Percentiles rank a stretch among this genome's conserved stretches.
These are phyloP conservation scores for Nakataea oryzae DNA, from an alignment of 2,329 filamentous ascomycete species.

Conservation along the genomic window DNA sequence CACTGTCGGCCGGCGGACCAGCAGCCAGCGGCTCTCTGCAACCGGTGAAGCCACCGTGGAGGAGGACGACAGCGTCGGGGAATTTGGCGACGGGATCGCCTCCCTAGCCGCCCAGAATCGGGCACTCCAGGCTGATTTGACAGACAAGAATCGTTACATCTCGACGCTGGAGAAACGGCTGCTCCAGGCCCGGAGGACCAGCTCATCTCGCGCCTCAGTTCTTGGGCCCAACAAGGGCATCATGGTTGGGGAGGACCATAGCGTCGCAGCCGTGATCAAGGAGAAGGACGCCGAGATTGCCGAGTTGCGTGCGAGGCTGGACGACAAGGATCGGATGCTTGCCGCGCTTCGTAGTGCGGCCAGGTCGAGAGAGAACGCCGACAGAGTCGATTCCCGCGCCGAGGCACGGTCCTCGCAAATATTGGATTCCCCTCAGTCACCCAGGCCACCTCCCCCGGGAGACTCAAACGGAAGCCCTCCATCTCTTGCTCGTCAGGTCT, in stretches of 20 bases:
- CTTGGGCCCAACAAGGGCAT: conserved; percentile 48
- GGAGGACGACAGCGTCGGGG: conserved; percentile 63
- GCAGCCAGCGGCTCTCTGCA: conserved; percentile 30
- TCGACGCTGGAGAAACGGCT: conserved; percentile 85
- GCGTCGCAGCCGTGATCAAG: conserved; percentile 59
- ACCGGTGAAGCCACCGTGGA: conserved; percentile 31
- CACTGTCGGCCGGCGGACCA: conserved; percentile 45
- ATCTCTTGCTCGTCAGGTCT: conserved; percentile 16
- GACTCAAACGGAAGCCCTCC: conserved; percentile 13
- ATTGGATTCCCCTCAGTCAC: conserved; percentile 13
- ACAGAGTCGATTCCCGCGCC: conserved; percentile 30
- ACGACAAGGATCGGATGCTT: conserved; percentile 94
- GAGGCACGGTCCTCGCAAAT: conserved; percentile 22
- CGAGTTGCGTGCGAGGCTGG: conserved; percentile 76
- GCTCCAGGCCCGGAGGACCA: conserved; percentile 80
- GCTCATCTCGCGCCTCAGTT: conserved; percentile 76
- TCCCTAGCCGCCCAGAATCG: conserved; percentile 76
- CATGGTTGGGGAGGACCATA: conserved; percentile 70
- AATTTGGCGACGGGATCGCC: conserved; percentile 79
- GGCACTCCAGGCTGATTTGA: conserved; percentile 86
- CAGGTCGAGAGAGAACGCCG: conserved; percentile 74
- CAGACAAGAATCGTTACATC: conserved; percentile 97
- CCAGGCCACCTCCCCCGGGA: conserved; percentile 13
- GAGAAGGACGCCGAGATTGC: conserved; percentile 92
- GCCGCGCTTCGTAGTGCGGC: conserved; percentile 75